These are phyloP conservation scores for Clohesyomyces aquaticus DNA, from an alignment of 495 filamentous ascomycete genomes.

Conservation along the genomic window DNA sequence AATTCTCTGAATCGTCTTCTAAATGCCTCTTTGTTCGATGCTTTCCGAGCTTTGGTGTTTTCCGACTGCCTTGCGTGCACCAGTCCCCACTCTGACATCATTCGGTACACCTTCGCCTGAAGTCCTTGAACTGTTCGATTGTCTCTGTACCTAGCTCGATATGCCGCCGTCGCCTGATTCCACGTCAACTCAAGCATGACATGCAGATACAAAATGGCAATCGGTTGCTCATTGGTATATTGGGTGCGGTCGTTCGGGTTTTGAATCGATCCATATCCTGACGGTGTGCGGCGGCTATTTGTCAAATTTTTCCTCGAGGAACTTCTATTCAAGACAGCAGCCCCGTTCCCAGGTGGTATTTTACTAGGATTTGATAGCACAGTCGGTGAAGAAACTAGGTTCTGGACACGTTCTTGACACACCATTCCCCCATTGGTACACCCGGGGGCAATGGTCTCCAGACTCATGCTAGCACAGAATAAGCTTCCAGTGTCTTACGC, in stretches of 20 bases:
- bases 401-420: background rate
- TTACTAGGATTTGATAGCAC: background rate
- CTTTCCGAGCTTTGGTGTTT: background rate
- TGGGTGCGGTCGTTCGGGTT: background rate
- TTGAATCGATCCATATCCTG: background rate
- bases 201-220: background rate
- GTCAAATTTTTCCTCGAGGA: background rate
- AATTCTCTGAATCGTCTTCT: background rate
- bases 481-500: background rate
- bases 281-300: background rate
- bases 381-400: background rate
- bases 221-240: background rate
- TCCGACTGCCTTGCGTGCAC: background rate
- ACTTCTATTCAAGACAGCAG: background rate
- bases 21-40: background rate
- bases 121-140: background rate
- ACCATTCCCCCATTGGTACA: background rate
- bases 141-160: background rate
- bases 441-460: background rate
- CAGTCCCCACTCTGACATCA: background rate
- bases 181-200: background rate
- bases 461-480: background rate
- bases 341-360: background rate
- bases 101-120: background rate
- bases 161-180: background rate